Evolutionary conservation across 495 filamentous ascomycete genomes (phyloP).

Genomic region (Aspergillus steynii): DNA sequence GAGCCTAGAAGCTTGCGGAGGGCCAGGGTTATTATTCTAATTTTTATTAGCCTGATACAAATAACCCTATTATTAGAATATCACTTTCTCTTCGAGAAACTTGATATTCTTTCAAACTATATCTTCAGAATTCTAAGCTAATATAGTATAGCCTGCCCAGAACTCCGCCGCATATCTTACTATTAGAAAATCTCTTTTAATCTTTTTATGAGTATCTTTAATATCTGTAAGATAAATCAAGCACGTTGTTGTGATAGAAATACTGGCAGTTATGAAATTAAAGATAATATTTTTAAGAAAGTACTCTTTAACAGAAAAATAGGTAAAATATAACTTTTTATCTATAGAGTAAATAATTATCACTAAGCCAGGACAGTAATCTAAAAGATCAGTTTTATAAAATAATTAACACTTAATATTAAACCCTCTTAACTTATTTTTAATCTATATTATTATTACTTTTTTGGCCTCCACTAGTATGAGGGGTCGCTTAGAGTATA

Average conservation of each 20-base stretch:
- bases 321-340: constrained; percentile 24
- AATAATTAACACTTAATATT: constrained; percentile 21
- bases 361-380: constrained; percentile 15
- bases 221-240: constrained; percentile 30
- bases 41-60: constrained; percentile 11
- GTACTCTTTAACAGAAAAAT: constrained; percentile 34
- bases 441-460: constrained; percentile 21
- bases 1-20: constrained; percentile 11
- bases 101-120: constrained; percentile 9
- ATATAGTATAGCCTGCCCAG: constrained; percentile 22
- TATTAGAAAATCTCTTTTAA: constrained; percentile 22
- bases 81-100: constrained; percentile 17
- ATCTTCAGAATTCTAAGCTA: constrained; percentile 12
- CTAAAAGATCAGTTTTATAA: constrained; percentile 19
- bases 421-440: constrained; percentile 7
- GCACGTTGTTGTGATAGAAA: constrained; percentile 25
- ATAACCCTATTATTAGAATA: constrained; percentile 17
- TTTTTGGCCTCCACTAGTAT: constrained; percentile 22
- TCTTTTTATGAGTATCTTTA: constrained; percentile 8
- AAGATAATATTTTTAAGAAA: constrained; percentile 17
- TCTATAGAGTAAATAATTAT: constrained; percentile 10
- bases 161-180: constrained; percentile 16
- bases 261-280: constrained; percentile 18
- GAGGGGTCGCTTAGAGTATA: constrained; percentile 23
- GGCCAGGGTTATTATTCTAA: neutral